Conservation (phyloP, 1,139 yeast genomes). For the Pichia sp. region DNA sequence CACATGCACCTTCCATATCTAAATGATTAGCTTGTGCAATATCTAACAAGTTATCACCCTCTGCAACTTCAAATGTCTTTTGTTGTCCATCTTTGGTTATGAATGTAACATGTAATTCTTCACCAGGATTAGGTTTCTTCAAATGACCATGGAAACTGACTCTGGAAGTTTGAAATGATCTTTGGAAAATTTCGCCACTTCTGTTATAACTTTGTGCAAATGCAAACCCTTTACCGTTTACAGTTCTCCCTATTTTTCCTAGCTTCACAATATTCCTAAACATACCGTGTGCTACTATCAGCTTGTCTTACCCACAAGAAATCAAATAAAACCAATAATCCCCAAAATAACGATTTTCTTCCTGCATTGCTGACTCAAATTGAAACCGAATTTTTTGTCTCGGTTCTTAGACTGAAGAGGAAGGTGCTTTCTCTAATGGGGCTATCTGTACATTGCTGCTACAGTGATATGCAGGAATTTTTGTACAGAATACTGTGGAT, state of each 20-base stretch:
- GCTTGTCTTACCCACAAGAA: neutral
- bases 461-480: no score
- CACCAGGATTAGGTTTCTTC: conserved; percentile 88
- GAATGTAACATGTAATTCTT: conserved; percentile 84
- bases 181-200: conserved; percentile 2
- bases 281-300: neutral
- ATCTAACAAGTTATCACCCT: conserved; percentile 86
- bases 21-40: conserved; percentile 90
- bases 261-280: neutral
- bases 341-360: no score
- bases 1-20: conserved; percentile 98
- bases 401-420: no score
- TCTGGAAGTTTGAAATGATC: conserved; percentile 19
- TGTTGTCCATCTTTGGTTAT: conserved; percentile 89
- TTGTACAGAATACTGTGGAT: no score
- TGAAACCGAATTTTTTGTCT: no score
- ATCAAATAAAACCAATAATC: no score
- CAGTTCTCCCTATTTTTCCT: conserved; percentile 1
- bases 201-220: neutral
- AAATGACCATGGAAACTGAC: conserved; percentile 64
- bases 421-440: no score
- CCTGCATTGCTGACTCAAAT: no score
- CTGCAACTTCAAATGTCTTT: conserved; percentile 75
- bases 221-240: neutral
- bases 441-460: no score